These are phyloP conservation scores for Colletotrichum ledebouriae DNA, from an alignment of 2,329 filamentous ascomycete genomes.

Conservation along the genomic window DNA sequence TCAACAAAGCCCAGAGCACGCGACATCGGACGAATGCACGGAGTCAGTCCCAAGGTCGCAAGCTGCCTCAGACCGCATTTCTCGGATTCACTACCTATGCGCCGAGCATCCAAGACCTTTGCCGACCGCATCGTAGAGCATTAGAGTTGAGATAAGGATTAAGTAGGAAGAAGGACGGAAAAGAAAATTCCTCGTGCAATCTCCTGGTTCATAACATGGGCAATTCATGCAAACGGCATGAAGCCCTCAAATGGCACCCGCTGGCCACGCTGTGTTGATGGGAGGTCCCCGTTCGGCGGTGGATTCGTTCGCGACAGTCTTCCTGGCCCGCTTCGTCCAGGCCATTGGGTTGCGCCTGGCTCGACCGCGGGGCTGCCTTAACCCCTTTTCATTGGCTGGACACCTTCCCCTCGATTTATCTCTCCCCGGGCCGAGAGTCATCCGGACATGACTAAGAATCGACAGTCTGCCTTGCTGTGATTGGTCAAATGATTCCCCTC, in stretches of 20 bases:
- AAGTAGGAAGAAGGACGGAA: not conserved
- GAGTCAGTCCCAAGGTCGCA: not conserved
- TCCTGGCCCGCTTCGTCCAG: slow-evolving; percentile 30
- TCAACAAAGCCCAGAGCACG: slow-evolving; percentile 37
- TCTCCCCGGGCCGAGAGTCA: not conserved
- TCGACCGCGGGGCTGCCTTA: slow-evolving; percentile 11
- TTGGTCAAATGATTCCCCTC: not conserved
- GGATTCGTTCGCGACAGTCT: slow-evolving; percentile 28
- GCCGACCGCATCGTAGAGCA: not conserved
- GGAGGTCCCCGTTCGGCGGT: slow-evolving; percentile 20
- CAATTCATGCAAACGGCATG: slow-evolving; percentile 38
- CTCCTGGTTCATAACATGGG: slow-evolving; percentile 19
- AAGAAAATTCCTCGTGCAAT: slow-evolving; percentile 14
- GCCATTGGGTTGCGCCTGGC: slow-evolving; percentile 24
- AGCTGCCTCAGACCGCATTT: slow-evolving; percentile 33
- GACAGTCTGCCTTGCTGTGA: not conserved
- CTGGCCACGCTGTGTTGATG: not conserved
- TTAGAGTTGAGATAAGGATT: slow-evolving; percentile 2
- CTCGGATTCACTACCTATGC: not conserved
- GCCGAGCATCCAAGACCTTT: not conserved
- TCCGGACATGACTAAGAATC: slow-evolving; percentile 37
- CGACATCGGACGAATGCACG: slow-evolving; percentile 41
- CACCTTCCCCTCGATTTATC: slow-evolving; percentile 2
- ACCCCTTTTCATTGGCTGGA: not conserved
- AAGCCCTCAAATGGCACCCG: slow-evolving; percentile 25